A percentile compares a stretch with the other conserved stretches of the same genome.
Conservation (phyloP, 352 stramenopile species). For the Halophytophthora batemanensis region DNA sequence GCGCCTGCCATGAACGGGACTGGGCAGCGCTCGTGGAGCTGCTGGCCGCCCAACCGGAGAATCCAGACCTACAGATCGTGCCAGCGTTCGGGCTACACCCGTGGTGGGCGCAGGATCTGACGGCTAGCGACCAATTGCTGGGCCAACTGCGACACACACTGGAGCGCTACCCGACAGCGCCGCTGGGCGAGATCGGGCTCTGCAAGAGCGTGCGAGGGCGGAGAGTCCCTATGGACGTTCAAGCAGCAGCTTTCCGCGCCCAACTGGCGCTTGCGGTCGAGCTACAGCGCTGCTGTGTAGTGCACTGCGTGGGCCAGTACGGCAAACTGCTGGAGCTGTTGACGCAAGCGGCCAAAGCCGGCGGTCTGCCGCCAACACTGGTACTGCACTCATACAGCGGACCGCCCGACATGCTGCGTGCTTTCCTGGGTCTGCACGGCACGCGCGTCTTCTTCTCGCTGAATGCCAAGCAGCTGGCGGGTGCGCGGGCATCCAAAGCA, state of each 20-base stretch:
- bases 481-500: constrained; percentile 35
- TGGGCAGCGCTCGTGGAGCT: constrained; percentile 55
- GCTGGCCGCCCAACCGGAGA: constrained; percentile 10
- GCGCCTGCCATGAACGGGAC: constrained; percentile 60
- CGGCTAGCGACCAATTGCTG: constrained; percentile 24
- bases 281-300: constrained; percentile 49
- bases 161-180: constrained; percentile 32
- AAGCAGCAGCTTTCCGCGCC: constrained; percentile 43
- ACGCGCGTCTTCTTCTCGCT: constrained; percentile 73
- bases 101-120: constrained; percentile 52
- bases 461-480: constrained; percentile 64
- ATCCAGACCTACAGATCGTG: constrained; percentile 26
- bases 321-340: constrained; percentile 70
- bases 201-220: constrained; percentile 65
- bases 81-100: constrained; percentile 73
- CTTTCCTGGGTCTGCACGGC: constrained; percentile 40
- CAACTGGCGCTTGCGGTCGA: constrained; percentile 54
- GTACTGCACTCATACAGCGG: constrained; percentile 74
- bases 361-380: constrained; percentile 40
- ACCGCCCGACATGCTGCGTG: constrained; percentile 43
- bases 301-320: constrained; percentile 75
- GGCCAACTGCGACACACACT: constrained; percentile 32
- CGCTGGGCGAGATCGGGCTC: constrained; percentile 78
- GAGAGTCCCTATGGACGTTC: constrained; percentile 36
- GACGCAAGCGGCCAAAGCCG: background rate